Conservation (phyloP, 768 basidiomycete genomes). For the Hypholoma fasciculare region DNA sequence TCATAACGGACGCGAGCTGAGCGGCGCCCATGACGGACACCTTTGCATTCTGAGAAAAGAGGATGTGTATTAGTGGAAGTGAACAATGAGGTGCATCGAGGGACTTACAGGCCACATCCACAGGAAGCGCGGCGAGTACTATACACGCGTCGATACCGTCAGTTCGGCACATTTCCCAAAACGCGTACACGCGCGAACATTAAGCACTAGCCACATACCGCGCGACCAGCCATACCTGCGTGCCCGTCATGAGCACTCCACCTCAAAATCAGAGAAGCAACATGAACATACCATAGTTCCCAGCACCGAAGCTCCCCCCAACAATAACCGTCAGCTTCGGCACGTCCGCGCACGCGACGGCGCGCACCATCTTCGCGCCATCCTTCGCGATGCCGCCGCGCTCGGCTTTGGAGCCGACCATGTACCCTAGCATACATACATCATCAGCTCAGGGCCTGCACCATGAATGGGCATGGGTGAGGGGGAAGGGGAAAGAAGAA, state of each 20-base stretch:
- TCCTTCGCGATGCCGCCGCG: slow-evolving; percentile 94
- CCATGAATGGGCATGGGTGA: slow-evolving; percentile 8
- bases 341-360: slow-evolving; percentile 91
- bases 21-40: slow-evolving; percentile 95
- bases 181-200: too few species aligned
- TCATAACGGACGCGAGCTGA: slow-evolving; percentile 93
- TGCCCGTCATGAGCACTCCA: neutral
- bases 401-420: slow-evolving; percentile 97
- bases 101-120: slow-evolving; percentile 96
- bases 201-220: slow-evolving; percentile 53
- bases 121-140: slow-evolving; percentile 93
- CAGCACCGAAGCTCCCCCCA: slow-evolving; percentile 93
- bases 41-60: slow-evolving; percentile 69
- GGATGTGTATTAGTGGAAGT: too few species aligned
- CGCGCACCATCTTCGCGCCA: slow-evolving; percentile 95
- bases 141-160: slow-evolving; percentile 5
- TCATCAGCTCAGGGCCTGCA: too few species aligned
- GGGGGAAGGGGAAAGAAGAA: neutral
- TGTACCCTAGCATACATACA: slow-evolving; percentile 57
- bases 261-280: neutral
- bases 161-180: neutral
- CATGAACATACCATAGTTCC: slow-evolving; percentile 77
- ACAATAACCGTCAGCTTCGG: slow-evolving; percentile 93
- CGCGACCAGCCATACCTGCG: slow-evolving; percentile 90
- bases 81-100: neutral